These are phyloP conservation scores for Skeletonema costatum DNA, from an alignment of 108 stramenopile genomes.

Conservation along the genomic window DNA sequence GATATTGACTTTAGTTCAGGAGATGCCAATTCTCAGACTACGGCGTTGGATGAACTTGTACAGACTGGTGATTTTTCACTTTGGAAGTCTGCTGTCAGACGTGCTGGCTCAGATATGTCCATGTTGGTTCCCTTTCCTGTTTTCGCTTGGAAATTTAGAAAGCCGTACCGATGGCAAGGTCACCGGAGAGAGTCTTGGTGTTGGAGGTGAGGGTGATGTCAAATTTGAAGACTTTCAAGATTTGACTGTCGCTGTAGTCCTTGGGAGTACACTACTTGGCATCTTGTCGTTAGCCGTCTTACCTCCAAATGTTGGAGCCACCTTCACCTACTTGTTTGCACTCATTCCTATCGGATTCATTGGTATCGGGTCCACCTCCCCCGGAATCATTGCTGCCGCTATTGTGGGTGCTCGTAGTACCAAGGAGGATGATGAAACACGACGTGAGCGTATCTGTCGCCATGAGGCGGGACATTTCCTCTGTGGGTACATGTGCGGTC, in stretches of 20 bases:
- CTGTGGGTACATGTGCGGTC: slow-evolving; percentile 81
- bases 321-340: slow-evolving; percentile 80
- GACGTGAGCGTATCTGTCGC: slow-evolving; percentile 65
- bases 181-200: slow-evolving; percentile 59
- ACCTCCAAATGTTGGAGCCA: slow-evolving; percentile 80
- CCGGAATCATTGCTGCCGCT: slow-evolving; percentile 67
- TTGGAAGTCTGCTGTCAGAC: slow-evolving; percentile 62
- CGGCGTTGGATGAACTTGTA: slow-evolving; percentile 52
- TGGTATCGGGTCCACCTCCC: slow-evolving; percentile 74
- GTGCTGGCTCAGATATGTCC: slow-evolving; percentile 33
- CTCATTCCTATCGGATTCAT: slow-evolving; percentile 81
- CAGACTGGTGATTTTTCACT: slow-evolving; percentile 47
- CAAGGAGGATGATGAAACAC: slow-evolving; percentile 40
- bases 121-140: slow-evolving; percentile 62
- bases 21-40: slow-evolving; percentile 51
- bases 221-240: slow-evolving; percentile 86
- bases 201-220: slow-evolving; percentile 70
- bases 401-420: slow-evolving; percentile 51
- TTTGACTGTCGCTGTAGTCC: slow-evolving; percentile 68
- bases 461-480: slow-evolving; percentile 89
- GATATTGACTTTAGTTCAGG: slow-evolving; percentile 51
- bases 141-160: slow-evolving; percentile 60
- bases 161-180: slow-evolving; percentile 59
- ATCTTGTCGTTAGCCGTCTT: slow-evolving; percentile 65
- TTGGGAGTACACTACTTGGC: slow-evolving; percentile 60